Evolutionary conservation across 306 rosid species (phyloP).

Genomic region (Abrus pulchellus): DNA sequence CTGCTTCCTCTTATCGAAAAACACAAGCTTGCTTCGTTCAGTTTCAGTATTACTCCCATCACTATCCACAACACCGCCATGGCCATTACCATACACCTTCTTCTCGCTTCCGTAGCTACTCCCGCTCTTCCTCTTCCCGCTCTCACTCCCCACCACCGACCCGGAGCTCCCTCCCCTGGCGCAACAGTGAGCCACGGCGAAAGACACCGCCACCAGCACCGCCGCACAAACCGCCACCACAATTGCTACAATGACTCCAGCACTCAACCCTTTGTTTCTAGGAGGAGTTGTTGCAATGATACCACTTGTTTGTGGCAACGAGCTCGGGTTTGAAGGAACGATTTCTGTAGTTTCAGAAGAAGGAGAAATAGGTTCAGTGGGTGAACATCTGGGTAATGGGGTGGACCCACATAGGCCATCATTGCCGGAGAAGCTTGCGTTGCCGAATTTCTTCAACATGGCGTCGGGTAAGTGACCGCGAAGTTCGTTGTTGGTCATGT

Average conservation of each 20-base stretch:
- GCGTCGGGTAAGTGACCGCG: constrained; percentile 72
- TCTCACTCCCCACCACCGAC: constrained; percentile 72
- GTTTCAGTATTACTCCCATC: constrained; percentile 76
- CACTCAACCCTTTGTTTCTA: constrained; percentile 56
- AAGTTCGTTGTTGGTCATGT: constrained; percentile 82
- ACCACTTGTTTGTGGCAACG: constrained; percentile 72
- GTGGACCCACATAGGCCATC: constrained; percentile 77
- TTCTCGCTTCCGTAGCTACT: constrained; percentile 83
- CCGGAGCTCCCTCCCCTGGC: constrained; percentile 61
- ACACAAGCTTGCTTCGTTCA: constrained; percentile 80
- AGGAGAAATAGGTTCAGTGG: constrained; percentile 44
- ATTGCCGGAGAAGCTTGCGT: constrained; percentile 78
- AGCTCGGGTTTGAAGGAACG: constrained; percentile 84
- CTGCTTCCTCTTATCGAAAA: constrained; percentile 77
- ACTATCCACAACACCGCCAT: constrained; percentile 66
- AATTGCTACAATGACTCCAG: constrained; percentile 80
- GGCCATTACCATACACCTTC: constrained; percentile 65
- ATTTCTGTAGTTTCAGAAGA: constrained; percentile 50
- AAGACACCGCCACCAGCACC: constrained; percentile 68
- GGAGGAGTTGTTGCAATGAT: neutral
- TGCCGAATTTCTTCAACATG: constrained; percentile 69
- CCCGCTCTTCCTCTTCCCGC: constrained; percentile 77
- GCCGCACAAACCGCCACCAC: constrained; percentile 76
- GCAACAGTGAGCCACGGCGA: constrained; percentile 79
- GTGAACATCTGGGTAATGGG: constrained; percentile 76